Base-by-base conservation (phyloP, 768 basidiomycete species). In the Crucibulum laeve region DNA sequence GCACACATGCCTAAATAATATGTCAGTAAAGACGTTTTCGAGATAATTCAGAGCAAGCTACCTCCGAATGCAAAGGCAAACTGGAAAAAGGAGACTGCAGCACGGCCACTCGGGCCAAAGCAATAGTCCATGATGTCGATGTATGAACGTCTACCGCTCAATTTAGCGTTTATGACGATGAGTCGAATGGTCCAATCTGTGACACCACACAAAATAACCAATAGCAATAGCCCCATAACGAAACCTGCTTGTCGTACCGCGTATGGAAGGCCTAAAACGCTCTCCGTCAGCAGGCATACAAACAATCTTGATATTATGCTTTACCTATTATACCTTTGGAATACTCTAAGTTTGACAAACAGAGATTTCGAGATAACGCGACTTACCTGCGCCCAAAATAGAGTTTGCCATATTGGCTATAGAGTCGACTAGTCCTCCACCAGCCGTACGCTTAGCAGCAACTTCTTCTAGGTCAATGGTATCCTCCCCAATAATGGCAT, bases 141-240 rank as follows among this genome's bases (percentile, higher is more conserved):
- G 57, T 97, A 97, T 2, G 91, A 91, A 51, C 81, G 83, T 38
- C 88, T 73, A 1, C 96, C 95, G 53, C 91, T 93, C 45, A 99
- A 71, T 69, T 99, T 99, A 24, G 93, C 95, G 58, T 97, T 97
- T 54, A 91, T 60, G 32, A 98, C 90, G 42, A 99, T 95, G 23
- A 99, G 80, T 14, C 93, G 84, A 43, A 99, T 96, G 3, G 96
- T 99, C 94, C 94, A 96, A 63, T 91, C 89, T n/a, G 96, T 97
- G 30, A 96, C 77, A 15, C 63, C 74, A 40, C 88, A 94, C 7
- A 99, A 70, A 0, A 82, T 61, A 22, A 93, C 69, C 19, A 99
- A 75, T 1, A 99, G 76, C n/a, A 87, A 21, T 17, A 96, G 64
- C 10, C 96, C 96, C 1, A 79, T 80, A 53, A 96, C 75, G 66